Conservation (phyloP, 805 yeast genomes). For the Candida silvatica region DNA sequence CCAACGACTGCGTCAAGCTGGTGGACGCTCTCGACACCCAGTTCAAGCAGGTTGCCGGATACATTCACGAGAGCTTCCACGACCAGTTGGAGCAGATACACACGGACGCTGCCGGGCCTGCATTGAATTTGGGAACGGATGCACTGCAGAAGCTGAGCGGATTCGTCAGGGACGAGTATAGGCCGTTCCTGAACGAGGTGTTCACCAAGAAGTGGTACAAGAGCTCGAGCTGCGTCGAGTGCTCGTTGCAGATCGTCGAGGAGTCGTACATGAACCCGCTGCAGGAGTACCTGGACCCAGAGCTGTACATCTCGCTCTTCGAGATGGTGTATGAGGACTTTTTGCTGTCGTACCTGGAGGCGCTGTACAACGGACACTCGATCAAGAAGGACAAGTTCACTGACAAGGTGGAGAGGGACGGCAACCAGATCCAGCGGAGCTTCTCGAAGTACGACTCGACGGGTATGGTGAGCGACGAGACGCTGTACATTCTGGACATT, state of each 20-base stretch:
- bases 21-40: constrained; percentile 22
- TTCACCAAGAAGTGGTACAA: constrained; percentile 24
- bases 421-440: constrained; percentile 42
- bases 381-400: constrained; percentile 23
- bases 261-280: constrained; percentile 21
- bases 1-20: constrained; percentile 22
- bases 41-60: constrained; percentile 11
- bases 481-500: constrained; percentile 43
- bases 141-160: constrained; percentile 19
- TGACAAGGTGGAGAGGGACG: constrained; percentile 53
- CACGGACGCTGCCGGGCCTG: constrained; percentile 13
- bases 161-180: constrained; percentile 18
- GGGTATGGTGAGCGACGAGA: constrained; percentile 4
- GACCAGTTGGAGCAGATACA: constrained; percentile 12
- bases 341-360: constrained; percentile 27
- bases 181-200: constrained; percentile 14
- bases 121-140: constrained; percentile 17
- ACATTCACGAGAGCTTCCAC: constrained; percentile 17
- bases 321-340: constrained; percentile 29
- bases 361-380: constrained; percentile 14
- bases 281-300: constrained; percentile 20
- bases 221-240: constrained; percentile 16
- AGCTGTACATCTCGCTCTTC: constrained; percentile 21
- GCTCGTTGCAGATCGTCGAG: constrained; percentile 18
- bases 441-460: constrained; percentile 36